Evolutionary conservation across 108 stramenopile species (phyloP), one percentile per base, ranked within the genome.

Genomic region (Cylindrotheca closterium): DNA sequence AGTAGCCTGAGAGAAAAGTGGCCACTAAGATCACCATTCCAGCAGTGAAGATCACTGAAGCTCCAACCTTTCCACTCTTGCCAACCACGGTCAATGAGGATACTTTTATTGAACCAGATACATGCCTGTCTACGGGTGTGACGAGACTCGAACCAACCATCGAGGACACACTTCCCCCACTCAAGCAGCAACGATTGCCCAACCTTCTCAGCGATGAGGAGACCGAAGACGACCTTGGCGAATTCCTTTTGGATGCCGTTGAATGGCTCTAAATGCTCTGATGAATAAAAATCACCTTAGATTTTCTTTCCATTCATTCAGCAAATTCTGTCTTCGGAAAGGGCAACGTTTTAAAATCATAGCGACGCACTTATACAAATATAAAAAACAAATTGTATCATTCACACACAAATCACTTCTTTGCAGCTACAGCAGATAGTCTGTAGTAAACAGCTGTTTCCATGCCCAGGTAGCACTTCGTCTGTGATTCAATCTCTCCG

Each of bases 21-120:
- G 70, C 82, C 84, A 58, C 74, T 89, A 89, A 89, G 85, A 86
- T 86, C 83, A 82, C 79, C 63, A 80, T 80, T 90, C 89, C 89
- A 68, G 89, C 89, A 91, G 89, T 91, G 89, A 91, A 88, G 89
- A 64, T 64, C 63, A 18, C 63, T 32, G 63, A 64, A 5, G 60
- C 47, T 61, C 60, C 60, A 3, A 48, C 47, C 47, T 37, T 61
- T 47, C 60, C 60, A 61, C 60, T 61, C 2, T 34, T 61, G 17
- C 37, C 37, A 42, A 10, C 37, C 37, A 4, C 32, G 18, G 50
- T 18, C 30, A 55, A 34, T 78, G 68, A 65, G 55, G 81, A 59
- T 52, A 50, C 70, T 56, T 48, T 48, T 31, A 61, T 79, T 80
- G 73, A 73, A 29, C 60, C 61, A 7, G 70, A 71, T 24, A 34